phyloP scores from a whole-genome alignment of 495 filamentous ascomycete genomes.

The Talaromyces proteolyticus region DNA sequence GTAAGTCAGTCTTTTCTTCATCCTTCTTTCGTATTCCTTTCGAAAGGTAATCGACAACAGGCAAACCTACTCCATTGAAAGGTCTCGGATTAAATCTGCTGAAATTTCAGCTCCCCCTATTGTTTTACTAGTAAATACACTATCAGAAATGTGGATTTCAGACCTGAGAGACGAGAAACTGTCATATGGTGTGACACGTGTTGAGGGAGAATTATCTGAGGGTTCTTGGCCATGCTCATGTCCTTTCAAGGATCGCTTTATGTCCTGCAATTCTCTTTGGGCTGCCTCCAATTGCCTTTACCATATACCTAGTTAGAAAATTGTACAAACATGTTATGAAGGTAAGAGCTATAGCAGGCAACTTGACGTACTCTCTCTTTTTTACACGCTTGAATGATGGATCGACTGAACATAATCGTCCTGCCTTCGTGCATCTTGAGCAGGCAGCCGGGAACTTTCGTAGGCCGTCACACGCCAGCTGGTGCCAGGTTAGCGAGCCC shows the following conservation, averaged over 20 bases:
- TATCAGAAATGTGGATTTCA: background rate
- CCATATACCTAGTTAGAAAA: background rate
- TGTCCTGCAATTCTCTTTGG: background rate
- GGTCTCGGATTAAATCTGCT: background rate
- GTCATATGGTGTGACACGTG: too few relatives aligned
- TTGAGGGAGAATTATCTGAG: background rate
- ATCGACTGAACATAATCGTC: conserved; percentile 2
- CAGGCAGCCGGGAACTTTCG: conserved; percentile 4
- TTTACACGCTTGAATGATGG: conserved; percentile 1
- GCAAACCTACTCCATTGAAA: background rate
- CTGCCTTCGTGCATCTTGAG: conserved; percentile 6
- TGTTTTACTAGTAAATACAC: background rate
- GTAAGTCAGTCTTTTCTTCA: background rate
- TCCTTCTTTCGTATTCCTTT: too few relatives aligned
- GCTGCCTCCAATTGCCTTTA: background rate
- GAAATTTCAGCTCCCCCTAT: conserved; percentile 1
- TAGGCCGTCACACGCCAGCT: conserved; percentile 4
- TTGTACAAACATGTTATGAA: background rate
- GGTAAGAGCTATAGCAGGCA: background rate
- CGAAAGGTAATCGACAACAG: background rate
- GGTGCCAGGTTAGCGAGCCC: background rate
- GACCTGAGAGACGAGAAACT: too few relatives aligned
- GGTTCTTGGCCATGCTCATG: background rate
- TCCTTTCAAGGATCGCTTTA: background rate
- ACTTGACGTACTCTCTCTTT: conserved; percentile 3